A percentile compares a stretch with the other conserved stretches of the same genome.
Conservation (phyloP, 208 protist genomes). For the Acanthamoeba polyphaga region DNA sequence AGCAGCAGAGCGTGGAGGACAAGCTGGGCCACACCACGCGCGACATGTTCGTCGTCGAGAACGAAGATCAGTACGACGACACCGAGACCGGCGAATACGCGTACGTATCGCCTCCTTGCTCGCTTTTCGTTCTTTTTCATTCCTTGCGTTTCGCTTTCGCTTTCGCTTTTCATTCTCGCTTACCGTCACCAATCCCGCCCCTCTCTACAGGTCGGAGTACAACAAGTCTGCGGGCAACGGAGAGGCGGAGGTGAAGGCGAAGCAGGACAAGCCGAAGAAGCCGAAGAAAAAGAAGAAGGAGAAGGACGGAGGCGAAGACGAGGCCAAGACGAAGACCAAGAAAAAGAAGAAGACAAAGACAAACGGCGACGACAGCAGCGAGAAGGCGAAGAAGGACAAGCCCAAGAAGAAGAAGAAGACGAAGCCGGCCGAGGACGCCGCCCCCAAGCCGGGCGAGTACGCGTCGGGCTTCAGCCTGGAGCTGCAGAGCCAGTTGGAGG, state of each 20-base stretch:
- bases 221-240: neutral
- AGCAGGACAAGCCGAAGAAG: neutral
- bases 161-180: neutral
- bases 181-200: neutral
- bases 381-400: neutral
- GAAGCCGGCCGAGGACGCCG: neutral
- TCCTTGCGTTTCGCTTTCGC: neutral
- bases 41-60: conserved; percentile 22
- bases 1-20: neutral
- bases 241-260: neutral
- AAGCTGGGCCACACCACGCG: neutral
- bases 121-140: neutral
- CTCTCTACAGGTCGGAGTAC: neutral
- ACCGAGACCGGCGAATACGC: conserved; percentile 23
- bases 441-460: no score
- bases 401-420: neutral
- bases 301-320: neutral
- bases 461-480: neutral
- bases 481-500: neutral
- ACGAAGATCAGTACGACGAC: conserved; percentile 21
- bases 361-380: neutral
- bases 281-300: conserved; percentile 48
- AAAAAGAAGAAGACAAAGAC: neutral
- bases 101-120: neutral
- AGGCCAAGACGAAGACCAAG: neutral